phyloP scores from a whole-genome alignment of 176 grass and related monocot genomes.

The Echinochloa phyllopogon region DNA sequence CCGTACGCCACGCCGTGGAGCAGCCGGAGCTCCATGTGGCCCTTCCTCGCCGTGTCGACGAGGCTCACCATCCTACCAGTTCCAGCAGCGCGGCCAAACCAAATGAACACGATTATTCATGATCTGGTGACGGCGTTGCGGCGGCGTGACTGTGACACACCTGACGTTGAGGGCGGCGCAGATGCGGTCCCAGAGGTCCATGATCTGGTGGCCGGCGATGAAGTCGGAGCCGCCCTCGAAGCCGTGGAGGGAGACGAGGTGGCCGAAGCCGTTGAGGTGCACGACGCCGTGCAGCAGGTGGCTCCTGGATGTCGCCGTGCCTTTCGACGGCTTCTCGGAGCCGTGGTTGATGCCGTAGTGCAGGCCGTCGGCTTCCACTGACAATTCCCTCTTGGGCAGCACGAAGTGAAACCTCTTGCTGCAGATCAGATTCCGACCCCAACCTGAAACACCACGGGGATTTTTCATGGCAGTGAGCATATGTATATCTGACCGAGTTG shows the following conservation, averaged over 20 bases:
- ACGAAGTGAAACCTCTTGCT: constrained; percentile 95
- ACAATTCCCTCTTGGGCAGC: constrained; percentile 63
- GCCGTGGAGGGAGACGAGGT: constrained; percentile 74
- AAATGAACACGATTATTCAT: not conserved
- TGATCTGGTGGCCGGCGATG: constrained; percentile 80
- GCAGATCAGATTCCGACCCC: constrained; percentile 83
- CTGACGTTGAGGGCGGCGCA: constrained; percentile 70
- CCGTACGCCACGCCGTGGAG: constrained; percentile 79
- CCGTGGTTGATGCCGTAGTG: constrained; percentile 46
- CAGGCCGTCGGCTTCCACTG: constrained; percentile 50
- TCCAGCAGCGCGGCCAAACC: not conserved
- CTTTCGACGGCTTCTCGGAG: constrained; percentile 44
- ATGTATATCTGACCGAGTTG: not conserved
- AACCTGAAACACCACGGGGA: constrained; percentile 56
- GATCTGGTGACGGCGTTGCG: too few relatives aligned
- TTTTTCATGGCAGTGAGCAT: not conserved
- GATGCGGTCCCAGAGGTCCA: constrained; percentile 90
- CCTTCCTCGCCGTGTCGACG: constrained; percentile 72
- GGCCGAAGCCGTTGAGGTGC: constrained; percentile 91
- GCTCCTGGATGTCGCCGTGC: constrained; percentile 25
- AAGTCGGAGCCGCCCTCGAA: constrained; percentile 81
- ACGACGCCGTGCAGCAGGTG: constrained; percentile 83
- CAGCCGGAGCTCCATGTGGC: constrained; percentile 73
- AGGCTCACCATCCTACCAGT: constrained; percentile 83
- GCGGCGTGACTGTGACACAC: constrained; percentile 19